phyloP scores from a whole-genome alignment of 2,329 filamentous ascomycete species.

The Fusarium bulbicola region DNA sequence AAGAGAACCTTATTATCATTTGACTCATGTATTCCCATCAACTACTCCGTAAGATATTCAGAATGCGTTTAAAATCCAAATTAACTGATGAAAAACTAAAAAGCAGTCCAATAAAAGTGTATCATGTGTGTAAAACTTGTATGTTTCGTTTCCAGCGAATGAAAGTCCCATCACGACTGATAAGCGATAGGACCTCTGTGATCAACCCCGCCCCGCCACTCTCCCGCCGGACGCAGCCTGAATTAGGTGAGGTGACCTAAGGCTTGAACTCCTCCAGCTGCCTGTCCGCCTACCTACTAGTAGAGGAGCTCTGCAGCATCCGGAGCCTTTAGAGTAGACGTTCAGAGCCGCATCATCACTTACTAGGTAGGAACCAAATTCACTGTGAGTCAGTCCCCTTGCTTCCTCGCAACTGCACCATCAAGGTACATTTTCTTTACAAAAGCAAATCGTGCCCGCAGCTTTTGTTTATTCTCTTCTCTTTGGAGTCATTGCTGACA shows the following conservation, averaged over 20 bases:
- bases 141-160: neutral
- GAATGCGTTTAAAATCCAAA: too few relatives aligned
- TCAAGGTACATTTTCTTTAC: conserved; percentile 25
- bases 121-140: neutral
- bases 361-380: neutral
- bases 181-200: conserved; percentile 1
- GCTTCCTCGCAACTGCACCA: conserved; percentile 2
- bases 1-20: neutral
- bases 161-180: neutral
- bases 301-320: conserved; percentile 18
- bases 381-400: conserved; percentile 12
- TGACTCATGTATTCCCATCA: neutral
- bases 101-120: neutral
- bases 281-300: neutral
- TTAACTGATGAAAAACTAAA: neutral
- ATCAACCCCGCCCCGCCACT: conserved; percentile 1
- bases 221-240: neutral
- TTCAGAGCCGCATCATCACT: conserved; percentile 35
- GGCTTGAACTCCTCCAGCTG: conserved; percentile 20
- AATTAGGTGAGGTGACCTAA: conserved; percentile 8
- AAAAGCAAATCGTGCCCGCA: neutral
- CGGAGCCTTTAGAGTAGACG: conserved; percentile 6
- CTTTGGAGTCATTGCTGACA: conserved; percentile 6
- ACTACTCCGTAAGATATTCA: too few relatives aligned
- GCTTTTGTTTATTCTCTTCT: neutral